A percentile compares a stretch with the other conserved stretches of the same genome.
Evolutionary conservation across 1,284 basidiomycete species (phyloP).

Genomic region (Phaffia rhodozyma): DNA sequence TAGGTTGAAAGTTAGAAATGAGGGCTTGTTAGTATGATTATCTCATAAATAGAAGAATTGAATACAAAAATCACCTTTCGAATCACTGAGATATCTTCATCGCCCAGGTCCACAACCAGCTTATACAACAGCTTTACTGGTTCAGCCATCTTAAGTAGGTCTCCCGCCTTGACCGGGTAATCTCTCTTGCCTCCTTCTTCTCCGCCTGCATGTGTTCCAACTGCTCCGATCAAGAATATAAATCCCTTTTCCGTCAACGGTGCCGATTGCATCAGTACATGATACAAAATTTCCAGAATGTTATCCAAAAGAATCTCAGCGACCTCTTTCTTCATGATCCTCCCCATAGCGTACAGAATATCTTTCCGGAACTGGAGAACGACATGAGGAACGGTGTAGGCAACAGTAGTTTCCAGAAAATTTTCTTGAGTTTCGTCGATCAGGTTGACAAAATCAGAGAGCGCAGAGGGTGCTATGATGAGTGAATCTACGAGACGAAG

Average conservation of each 20-base stretch:
- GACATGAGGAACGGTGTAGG: conserved; percentile 55
- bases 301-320: conserved; percentile 51
- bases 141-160: conserved; percentile 48
- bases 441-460: conserved; percentile 30
- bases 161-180: conserved; percentile 30
- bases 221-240: conserved; percentile 47
- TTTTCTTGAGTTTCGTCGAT: conserved; percentile 35
- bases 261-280: conserved; percentile 51
- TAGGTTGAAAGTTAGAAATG: background rate
- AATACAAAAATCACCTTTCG: conserved; percentile 21
- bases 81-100: conserved; percentile 47
- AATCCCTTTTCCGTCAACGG: conserved; percentile 47
- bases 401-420: conserved; percentile 57
- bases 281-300: conserved; percentile 54
- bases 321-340: conserved; percentile 42
- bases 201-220: conserved; percentile 25
- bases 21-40: background rate
- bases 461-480: conserved; percentile 42
- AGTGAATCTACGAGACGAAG: conserved; percentile 53
- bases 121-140: conserved; percentile 56
- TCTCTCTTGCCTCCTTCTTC: conserved; percentile 10
- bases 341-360: conserved; percentile 39
- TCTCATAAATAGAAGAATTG: background rate
- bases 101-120: conserved; percentile 62
- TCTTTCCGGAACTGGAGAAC: conserved; percentile 49